These are phyloP conservation scores for Kuraishia hungarica DNA, from an alignment of 805 yeast genomes.

Conservation along the genomic window DNA sequence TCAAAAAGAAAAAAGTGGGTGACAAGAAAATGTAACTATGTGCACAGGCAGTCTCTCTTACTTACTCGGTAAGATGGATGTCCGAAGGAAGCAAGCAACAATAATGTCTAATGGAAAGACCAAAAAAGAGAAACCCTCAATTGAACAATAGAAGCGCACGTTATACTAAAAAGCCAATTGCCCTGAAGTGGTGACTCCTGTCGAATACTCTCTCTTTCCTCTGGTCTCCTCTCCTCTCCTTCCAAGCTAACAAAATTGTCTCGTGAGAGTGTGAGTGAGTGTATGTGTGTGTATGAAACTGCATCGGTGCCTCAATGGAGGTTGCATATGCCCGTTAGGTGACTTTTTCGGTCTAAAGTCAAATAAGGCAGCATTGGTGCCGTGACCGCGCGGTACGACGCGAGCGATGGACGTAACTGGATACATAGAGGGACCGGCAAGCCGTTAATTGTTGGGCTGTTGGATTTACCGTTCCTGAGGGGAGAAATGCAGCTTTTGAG, in stretches of 20 bases:
- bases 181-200: too few relatives aligned
- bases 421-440: background rate
- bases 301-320: background rate
- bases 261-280: background rate
- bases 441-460: background rate
- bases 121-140: too few relatives aligned
- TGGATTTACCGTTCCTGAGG: background rate
- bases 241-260: background rate
- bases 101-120: too few relatives aligned
- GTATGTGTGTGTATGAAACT: background rate
- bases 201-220: too few relatives aligned
- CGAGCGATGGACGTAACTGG: background rate
- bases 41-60: background rate
- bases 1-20: background rate
- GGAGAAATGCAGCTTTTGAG: background rate
- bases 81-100: background rate
- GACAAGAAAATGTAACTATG: background rate
- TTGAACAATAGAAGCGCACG: too few relatives aligned
- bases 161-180: too few relatives aligned
- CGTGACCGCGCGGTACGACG: background rate
- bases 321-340: background rate
- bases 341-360: background rate
- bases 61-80: background rate
- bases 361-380: background rate
- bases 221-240: too few relatives aligned